A percentile compares a stretch with the other conserved stretches of the same genome.
phyloP scores from a whole-genome alignment of 1,139 yeast genomes.

The Kodamaea derodonti region DNA sequence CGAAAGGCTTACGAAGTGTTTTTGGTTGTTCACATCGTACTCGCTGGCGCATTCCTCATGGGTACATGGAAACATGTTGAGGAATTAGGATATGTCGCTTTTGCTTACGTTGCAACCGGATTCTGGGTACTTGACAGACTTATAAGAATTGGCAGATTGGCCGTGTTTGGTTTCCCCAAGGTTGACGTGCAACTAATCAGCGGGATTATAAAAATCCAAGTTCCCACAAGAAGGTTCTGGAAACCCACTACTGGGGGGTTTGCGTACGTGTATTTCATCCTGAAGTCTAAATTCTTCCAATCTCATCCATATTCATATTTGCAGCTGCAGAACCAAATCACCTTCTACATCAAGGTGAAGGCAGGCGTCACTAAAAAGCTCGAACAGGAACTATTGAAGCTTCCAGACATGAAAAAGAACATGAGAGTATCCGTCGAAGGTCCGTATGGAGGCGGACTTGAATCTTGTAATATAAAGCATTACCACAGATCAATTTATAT shows the following conservation, averaged over 20 bases:
- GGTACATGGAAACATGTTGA: conserved; percentile 43
- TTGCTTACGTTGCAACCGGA: conserved; percentile 36
- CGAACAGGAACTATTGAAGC: conserved; percentile 18
- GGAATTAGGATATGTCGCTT: conserved; percentile 36
- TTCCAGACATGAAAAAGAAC: conserved; percentile 21
- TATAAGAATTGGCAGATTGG: conserved; percentile 32
- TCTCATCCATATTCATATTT: conserved; percentile 39
- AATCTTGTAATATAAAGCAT: conserved; percentile 28
- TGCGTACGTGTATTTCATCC: conserved; percentile 46
- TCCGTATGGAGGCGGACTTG: conserved; percentile 36
- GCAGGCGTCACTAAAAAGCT: conserved; percentile 32
- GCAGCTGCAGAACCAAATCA: conserved; percentile 21
- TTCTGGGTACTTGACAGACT: conserved; percentile 44
- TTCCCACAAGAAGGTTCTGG: conserved; percentile 43
- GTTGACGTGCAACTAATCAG: conserved; percentile 32
- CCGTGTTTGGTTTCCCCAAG: conserved; percentile 36
- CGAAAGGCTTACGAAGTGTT: conserved; percentile 43
- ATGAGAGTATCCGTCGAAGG: conserved; percentile 44
- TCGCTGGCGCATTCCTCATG: conserved; percentile 39
- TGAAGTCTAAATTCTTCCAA: conserved; percentile 32
- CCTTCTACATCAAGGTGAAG: conserved; percentile 33
- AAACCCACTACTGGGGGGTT: conserved; percentile 47
- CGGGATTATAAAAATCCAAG: conserved; percentile 34
- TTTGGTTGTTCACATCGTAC: conserved; percentile 33
- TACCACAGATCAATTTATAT: conserved; percentile 35